These are phyloP conservation scores for Candida hungchunana DNA, from an alignment of 805 yeast genomes.

Conservation along the genomic window DNA sequence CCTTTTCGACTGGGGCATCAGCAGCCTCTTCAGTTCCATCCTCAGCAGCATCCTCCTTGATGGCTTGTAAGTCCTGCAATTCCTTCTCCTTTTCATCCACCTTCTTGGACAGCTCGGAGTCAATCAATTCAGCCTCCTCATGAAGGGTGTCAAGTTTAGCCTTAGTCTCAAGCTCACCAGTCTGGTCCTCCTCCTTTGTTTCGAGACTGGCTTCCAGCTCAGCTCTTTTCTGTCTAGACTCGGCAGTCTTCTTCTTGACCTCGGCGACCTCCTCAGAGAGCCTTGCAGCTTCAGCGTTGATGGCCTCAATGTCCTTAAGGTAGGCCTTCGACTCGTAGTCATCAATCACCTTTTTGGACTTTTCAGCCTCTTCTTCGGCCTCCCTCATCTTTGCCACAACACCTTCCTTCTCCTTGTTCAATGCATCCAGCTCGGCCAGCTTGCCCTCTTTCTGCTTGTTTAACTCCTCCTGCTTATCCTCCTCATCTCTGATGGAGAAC, in stretches of 20 bases:
- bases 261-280: slow-evolving; percentile 11
- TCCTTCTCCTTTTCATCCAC: slow-evolving; percentile 13
- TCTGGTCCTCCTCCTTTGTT: slow-evolving; percentile 13
- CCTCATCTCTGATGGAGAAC: slow-evolving; percentile 15
- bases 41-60: slow-evolving; percentile 2
- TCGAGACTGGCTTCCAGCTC: slow-evolving; percentile 8
- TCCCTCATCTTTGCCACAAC: slow-evolving; percentile 13
- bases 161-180: slow-evolving; percentile 13
- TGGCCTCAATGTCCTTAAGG: slow-evolving; percentile 15
- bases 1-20: slow-evolving; percentile 2
- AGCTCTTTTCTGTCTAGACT: slow-evolving; percentile 10
- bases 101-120: slow-evolving; percentile 11
- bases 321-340: slow-evolving; percentile 13
- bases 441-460: slow-evolving; percentile 14
- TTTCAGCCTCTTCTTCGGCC: slow-evolving; percentile 8
- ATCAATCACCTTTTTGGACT: slow-evolving; percentile 12
- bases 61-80: slow-evolving; percentile 7
- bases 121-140: slow-evolving; percentile 15
- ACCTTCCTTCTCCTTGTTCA: slow-evolving; percentile 19
- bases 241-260: slow-evolving; percentile 12
- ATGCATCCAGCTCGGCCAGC: slow-evolving; percentile 15
- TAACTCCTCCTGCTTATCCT: slow-evolving; percentile 18
- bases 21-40: slow-evolving; percentile 3
- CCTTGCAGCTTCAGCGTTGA: slow-evolving; percentile 18
- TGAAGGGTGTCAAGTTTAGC: slow-evolving; percentile 17